Conservation (phyloP, 129 eudicot genomes). For the Flaveria sonorensis region DNA sequence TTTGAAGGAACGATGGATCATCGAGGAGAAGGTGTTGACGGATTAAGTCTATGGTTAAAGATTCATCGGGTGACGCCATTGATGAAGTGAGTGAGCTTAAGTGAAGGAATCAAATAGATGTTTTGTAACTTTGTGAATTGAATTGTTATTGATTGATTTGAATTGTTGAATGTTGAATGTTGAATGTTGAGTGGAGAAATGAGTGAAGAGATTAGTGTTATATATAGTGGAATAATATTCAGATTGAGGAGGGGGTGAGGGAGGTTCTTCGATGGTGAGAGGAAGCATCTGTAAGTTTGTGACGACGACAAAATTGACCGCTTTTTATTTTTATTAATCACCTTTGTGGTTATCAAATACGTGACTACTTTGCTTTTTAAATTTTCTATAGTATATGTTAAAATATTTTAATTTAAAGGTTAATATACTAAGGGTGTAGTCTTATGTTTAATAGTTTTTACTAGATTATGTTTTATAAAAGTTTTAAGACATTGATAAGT, state of each 20-base stretch:
- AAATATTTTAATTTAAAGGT: no score
- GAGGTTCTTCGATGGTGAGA: constrained; percentile 28
- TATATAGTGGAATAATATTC: neutral
- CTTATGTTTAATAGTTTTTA: no score
- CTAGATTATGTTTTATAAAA: no score
- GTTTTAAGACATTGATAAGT: no score
- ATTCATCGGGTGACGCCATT: constrained; percentile 32
- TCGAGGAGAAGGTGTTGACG: constrained; percentile 51
- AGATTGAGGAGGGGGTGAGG: constrained; percentile 4
- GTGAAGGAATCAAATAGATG: neutral
- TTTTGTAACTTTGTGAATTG: no score
- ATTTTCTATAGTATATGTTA: no score
- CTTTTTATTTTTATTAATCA: neutral
- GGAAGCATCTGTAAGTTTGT: constrained; percentile 22
- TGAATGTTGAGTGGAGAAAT: constrained; percentile 21
- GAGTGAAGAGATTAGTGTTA: constrained; percentile 1
- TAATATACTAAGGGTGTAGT: no score
- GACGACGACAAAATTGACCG: constrained; percentile 14
- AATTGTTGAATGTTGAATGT: neutral
- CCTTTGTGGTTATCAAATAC: no score
- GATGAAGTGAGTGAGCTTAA: neutral
- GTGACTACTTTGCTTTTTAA: no score
- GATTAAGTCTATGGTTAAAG: constrained; percentile 37
- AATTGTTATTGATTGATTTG: neutral
- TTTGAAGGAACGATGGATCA: constrained; percentile 36